Evolutionary conservation across 176 grass and related monocot species (phyloP).

Genomic region (Urochloa ruziziensis): DNA sequence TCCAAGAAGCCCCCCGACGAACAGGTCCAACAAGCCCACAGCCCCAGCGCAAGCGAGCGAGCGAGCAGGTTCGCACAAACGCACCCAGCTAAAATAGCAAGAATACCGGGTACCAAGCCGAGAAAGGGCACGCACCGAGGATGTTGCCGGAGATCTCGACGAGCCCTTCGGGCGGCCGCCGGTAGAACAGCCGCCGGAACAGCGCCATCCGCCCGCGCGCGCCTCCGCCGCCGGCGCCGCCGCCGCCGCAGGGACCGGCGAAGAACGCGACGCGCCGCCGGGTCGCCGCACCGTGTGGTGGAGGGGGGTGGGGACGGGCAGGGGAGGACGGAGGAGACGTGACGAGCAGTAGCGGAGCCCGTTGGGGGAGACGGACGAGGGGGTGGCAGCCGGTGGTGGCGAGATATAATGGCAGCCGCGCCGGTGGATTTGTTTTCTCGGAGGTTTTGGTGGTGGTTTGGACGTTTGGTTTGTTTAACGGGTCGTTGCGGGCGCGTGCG

Average conservation of each 20-base stretch:
- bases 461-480: conserved; percentile 27
- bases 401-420: neutral
- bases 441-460: conserved; percentile 23
- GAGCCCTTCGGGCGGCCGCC: conserved; percentile 74
- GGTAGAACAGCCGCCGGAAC: conserved; percentile 90
- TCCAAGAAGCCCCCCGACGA: conserved; percentile 20
- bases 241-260: neutral
- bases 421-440: conserved; percentile 42
- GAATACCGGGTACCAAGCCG: neutral
- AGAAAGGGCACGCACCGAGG: conserved; percentile 46
- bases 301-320: neutral
- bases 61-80: neutral
- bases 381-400: neutral
- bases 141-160: conserved; percentile 87
- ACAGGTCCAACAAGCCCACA: neutral
- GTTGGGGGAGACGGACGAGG: neutral
- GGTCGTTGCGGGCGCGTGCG: conserved; percentile 36
- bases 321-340: conserved; percentile 5
- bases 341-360: conserved; percentile 21
- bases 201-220: conserved; percentile 47
- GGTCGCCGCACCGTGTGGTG: neutral
- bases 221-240: neutral
- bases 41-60: neutral
- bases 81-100: neutral
- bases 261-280: neutral